Conservation (phyloP, 164 flowering plant species). For the Cinnamomum chago region DNA sequence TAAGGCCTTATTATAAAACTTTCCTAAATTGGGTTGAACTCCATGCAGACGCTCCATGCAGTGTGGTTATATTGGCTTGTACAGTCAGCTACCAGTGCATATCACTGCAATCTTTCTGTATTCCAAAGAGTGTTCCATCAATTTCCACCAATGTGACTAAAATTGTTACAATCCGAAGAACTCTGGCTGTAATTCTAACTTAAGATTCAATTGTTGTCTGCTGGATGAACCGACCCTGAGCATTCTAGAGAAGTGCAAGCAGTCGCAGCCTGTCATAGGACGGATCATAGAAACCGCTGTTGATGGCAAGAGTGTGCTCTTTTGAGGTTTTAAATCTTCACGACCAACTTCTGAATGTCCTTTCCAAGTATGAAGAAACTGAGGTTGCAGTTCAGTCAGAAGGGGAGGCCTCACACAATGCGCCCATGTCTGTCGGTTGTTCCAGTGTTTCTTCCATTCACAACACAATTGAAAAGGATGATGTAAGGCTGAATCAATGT, state of each 20-base stretch:
- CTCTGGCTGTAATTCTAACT: not conserved
- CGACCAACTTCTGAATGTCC: conserved; percentile 63
- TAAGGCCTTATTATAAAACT: too few relatives aligned
- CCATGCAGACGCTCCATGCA: too few relatives aligned
- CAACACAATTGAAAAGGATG: too few relatives aligned
- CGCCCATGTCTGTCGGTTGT: not conserved
- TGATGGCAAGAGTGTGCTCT: conserved; percentile 66
- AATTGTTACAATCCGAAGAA: not conserved
- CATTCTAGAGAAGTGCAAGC: conserved; percentile 75
- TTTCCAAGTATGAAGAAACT: conserved; percentile 41
- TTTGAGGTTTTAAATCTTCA: conserved; percentile 75
- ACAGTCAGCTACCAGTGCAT: not conserved
- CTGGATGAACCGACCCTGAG: conserved; percentile 73
- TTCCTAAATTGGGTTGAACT: too few relatives aligned
- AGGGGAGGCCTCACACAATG: not conserved
- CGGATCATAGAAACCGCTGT: conserved; percentile 62
- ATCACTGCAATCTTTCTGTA: not conserved
- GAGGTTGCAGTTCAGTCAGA: not conserved
- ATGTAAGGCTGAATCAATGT: not conserved
- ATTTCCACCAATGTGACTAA: not conserved
- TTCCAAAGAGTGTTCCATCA: not conserved
- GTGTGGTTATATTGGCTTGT: not conserved
- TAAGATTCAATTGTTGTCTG: not conserved
- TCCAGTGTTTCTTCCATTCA: not conserved
- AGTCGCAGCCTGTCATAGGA: conserved; percentile 57